Base-by-base conservation (phyloP, 1,284 basidiomycete species). In the Mycosarcoma maydis region DNA sequence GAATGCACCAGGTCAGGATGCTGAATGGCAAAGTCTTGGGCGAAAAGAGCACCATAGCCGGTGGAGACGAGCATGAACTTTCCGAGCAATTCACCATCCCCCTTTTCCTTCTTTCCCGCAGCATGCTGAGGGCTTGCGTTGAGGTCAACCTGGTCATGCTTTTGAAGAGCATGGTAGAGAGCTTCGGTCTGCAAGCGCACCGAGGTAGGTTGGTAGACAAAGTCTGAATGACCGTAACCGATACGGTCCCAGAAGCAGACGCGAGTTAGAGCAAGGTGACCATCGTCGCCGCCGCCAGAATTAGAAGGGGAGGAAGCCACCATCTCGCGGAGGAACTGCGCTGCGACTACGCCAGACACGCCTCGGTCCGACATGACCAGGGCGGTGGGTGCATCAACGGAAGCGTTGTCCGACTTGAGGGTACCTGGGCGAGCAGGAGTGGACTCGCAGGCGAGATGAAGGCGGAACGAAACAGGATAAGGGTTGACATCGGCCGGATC, bases 161-260 rank as follows among this genome's bases (percentile, higher is more conserved):
- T 59, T 14, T 49, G 29, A 3, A 71, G 62, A 11, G 62, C 67
- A 8, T 73, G 42, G 42, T 59, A 58, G 17, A 70, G 59, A 0
- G 67, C 67, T 29, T 57, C 50, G 13, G 65, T 67, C 34, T 68
- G 67, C 17, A 73, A 34, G 3, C 58, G 56, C 22, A 70, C 34
- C 11, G 59, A 59, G 4, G 41, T 29, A 9, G 61, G 56, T 32
- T 58, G 61, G 32, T 65, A 56, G 38, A 75, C 66, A 48, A 65
- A 72, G 40, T 75, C 73, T 7, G 61, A 60, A 33, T 67, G 62
- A 5, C 69, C 73, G 13, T 69, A 66, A 11, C 74, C 74, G 39
- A 74, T 64, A 22, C 66, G 64, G 19, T 76, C 74, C 53, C 69
- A 74, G 49, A 71, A 73, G 42, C 72, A 73, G 16, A 72, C 68